phyloP scores from a whole-genome alignment of 495 filamentous ascomycete genomes.

The Penicillium goetzii region DNA sequence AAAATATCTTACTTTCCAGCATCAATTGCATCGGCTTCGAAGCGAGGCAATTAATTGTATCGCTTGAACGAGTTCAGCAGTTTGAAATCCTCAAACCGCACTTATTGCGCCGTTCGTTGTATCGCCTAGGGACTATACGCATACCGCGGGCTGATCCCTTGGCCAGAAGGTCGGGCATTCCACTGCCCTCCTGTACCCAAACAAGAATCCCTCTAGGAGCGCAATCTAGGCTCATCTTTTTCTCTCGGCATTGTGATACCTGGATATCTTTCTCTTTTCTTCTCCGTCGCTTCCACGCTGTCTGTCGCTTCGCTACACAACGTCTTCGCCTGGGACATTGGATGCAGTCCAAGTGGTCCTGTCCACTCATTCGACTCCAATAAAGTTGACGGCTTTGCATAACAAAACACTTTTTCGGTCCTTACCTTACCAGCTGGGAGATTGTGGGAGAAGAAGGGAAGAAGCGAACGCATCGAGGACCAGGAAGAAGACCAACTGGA shows the following conservation, averaged over 20 bases:
- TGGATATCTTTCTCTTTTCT: slow-evolving; percentile 18
- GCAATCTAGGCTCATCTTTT: slow-evolving; percentile 36
- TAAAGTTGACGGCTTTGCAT: slow-evolving; percentile 21
- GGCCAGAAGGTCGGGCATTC: slow-evolving; percentile 27
- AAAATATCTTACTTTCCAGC: not conserved
- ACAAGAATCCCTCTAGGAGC: slow-evolving; percentile 27
- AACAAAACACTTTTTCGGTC: slow-evolving; percentile 10
- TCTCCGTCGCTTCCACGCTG: slow-evolving; percentile 24
- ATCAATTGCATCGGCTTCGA: not conserved
- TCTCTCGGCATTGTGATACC: slow-evolving; percentile 20
- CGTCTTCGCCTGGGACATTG: slow-evolving; percentile 29
- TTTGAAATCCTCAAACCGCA: slow-evolving; percentile 2
- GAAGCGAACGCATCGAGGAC: not conserved
- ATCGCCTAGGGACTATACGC: slow-evolving; percentile 15
- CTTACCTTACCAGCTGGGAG: slow-evolving; percentile 20
- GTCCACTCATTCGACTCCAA: slow-evolving; percentile 33
- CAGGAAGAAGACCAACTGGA: not conserved
- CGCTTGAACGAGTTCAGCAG: not conserved
- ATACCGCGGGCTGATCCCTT: slow-evolving; percentile 37
- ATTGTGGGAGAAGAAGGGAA: slow-evolving; percentile 1
- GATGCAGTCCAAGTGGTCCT: slow-evolving; percentile 33
- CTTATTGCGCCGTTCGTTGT: not conserved
- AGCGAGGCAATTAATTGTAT: not conserved
- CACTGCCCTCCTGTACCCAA: slow-evolving; percentile 29
- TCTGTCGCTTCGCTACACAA: slow-evolving; percentile 13